phyloP scores from a whole-genome alignment of 2,329 filamentous ascomycete genomes.

The Colletotrichum sp. region DNA sequence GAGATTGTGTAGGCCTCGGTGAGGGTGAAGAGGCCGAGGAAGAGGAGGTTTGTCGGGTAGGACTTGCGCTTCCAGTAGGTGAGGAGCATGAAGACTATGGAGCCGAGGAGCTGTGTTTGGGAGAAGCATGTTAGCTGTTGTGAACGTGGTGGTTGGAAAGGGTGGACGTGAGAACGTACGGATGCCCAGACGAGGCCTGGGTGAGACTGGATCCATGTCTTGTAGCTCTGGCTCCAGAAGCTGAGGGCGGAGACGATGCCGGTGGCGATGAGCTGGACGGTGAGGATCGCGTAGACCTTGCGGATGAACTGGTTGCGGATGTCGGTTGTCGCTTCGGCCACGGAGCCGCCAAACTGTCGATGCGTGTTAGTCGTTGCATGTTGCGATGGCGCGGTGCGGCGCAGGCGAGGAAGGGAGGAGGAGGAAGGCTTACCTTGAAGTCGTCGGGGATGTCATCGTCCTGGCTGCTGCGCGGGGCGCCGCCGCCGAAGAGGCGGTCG shows the following conservation, averaged over 20 bases:
- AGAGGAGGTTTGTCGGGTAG: slow-evolving; percentile 92
- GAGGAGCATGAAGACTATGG: slow-evolving; percentile 82
- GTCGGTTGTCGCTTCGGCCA: slow-evolving; percentile 91
- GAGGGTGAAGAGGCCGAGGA: slow-evolving; percentile 87
- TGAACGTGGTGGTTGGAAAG: background rate
- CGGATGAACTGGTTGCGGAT: slow-evolving; percentile 97
- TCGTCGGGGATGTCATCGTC: slow-evolving; percentile 90
- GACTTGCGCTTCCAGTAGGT: slow-evolving; percentile 97
- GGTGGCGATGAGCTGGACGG: slow-evolving; percentile 89
- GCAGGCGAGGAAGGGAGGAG: background rate
- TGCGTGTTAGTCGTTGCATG: background rate
- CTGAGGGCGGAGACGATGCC: slow-evolving; percentile 80
- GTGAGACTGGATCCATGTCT: slow-evolving; percentile 84
- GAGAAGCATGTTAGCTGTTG: no score
- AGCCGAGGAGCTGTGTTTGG: slow-evolving; percentile 67
- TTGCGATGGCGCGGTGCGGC: background rate
- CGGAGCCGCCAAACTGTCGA: slow-evolving; percentile 84
- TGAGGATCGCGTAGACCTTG: slow-evolving; percentile 98
- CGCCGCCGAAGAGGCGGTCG: slow-evolving; percentile 65
- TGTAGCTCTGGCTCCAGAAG: slow-evolving; percentile 84
- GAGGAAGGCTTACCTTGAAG: slow-evolving; percentile 73
- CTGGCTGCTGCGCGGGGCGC: slow-evolving; percentile 76
- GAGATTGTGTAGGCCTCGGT: slow-evolving; percentile 94
- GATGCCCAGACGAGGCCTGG: slow-evolving; percentile 86
- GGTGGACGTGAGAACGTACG: slow-evolving; percentile 44